Evolutionary conservation across 163 green algal species (phyloP), one percentile per base, ranked within the genome.

Genomic region (Scenedesmus sp.): DNA sequence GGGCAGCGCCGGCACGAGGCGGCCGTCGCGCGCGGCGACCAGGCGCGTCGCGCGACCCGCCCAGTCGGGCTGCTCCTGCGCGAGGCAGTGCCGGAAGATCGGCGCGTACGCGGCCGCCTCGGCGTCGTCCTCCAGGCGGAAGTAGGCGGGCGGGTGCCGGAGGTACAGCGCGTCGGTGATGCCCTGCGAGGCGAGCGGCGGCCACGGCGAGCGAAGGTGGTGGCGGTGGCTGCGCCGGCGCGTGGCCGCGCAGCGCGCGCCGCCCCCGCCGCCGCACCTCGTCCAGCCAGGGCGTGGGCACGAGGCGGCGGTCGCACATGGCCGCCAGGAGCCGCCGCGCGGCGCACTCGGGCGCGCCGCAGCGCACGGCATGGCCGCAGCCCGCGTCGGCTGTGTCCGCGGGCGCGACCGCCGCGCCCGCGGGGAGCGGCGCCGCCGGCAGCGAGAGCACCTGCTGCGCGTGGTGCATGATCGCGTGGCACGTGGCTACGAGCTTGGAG

Each of bases 201-300:
- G n/a, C n/a, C n/a, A n/a, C n/a, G 18, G 17, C 15, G 18, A 57
- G 48, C 48, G 18, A 57, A 57, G 48, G 17, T 24, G 48, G 17
- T 57, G 48, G 48, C 48, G 18, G 48, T 57, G 48, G 48, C 48
- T 18, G 18, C 17, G 18, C 48, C 48, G 18, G 48, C 48, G 15
- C 18, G 17, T 57, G 48, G 17, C 48, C 15, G 48, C 48, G n/a
- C n/a, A n/a, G n/a, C n/a, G n/a, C n/a, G n/a, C n/a, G n/a, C n/a
- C n/a, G n/a, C n/a, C n/a, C n/a, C 48, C 15, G 18, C 17, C 15
- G 15, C 17, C 75, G 14, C 60, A 86, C 81, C 81, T 81, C 62
- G 56, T 86, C 71, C 1, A 86, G 56, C 81, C 81, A 86, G 36
- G 63, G 20, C 6, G 81, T 86, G 18, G 75, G 36, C 63, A 75